Base-by-base conservation (phyloP, 2,329 filamentous ascomycete genomes). In the Stagonosporopsis chrysanthemi region DNA sequence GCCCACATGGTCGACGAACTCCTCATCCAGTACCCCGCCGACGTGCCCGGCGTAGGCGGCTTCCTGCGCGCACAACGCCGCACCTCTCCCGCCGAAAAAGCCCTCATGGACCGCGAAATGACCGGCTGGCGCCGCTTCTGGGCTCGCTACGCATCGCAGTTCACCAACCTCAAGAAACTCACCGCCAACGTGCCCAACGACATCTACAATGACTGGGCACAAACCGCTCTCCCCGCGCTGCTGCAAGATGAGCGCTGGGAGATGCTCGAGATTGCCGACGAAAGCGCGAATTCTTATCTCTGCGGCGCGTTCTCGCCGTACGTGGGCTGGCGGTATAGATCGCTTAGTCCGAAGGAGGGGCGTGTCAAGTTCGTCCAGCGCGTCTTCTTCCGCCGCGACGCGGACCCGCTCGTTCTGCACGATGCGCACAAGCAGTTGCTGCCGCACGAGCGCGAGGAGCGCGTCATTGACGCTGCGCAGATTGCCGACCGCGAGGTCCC, bases 151-250 rank as follows among this genome's bases (percentile, higher is more conserved):
- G 72, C 74, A 2, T 54, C 52, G 5, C 71, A 70, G 17, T 71
- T 76, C 56, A 72, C 62, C n/a, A 74, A 74, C 35, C 62, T 75
- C 2, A 75, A 74, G 58, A 76, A 76, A 40, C 61, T 75, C 15
- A 73, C 68, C 0, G 63, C 62, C 17, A 67, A 70, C 26, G 63
- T 75, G 2, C 74, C 74, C 0, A 62, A 61, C 26, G 66, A 66
- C 7, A 73, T 76, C 38, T 76, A 74, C 54, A 62, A 69, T 9
- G 72, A 73, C 49, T 76, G 74, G 74, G 67, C 65, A 6, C 64
- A 61, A 15, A 63, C 59, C 4, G 63, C 64, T 4, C 48, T 75
- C 1, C 55, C 60, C 6, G 36, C 38, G 0, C 45, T 75, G 3
- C 62, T 75, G 3, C 36, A 33, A 6, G 69, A 73, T 26, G 54